These are phyloP conservation scores for Oryza coarctata DNA, from an alignment of 176 grass and related monocot genomes.

Conservation along the genomic window DNA sequence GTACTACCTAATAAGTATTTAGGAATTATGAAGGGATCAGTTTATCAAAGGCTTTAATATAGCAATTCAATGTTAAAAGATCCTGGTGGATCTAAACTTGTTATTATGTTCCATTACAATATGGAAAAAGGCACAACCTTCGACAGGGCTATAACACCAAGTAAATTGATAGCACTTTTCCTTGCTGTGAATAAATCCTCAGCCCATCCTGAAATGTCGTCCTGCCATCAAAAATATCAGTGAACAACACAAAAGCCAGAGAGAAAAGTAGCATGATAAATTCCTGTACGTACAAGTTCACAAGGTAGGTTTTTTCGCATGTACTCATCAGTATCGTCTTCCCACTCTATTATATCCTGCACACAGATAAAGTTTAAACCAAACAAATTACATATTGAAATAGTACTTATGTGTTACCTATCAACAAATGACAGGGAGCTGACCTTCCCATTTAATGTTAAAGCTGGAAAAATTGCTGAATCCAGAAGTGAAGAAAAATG, in stretches of 20 bases:
- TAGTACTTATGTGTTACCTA: constrained; percentile 9
- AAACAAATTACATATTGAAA: constrained; percentile 28
- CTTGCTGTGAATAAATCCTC: constrained; percentile 91
- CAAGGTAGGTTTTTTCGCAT: constrained; percentile 88
- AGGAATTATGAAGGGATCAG: not conserved
- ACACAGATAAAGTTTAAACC: constrained; percentile 37
- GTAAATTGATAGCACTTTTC: constrained; percentile 95
- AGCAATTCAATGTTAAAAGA: constrained; percentile 15
- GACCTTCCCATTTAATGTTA: constrained; percentile 85
- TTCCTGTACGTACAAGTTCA: constrained; percentile 63
- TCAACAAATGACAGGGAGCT: constrained; percentile 16
- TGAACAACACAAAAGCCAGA: constrained; percentile 1
- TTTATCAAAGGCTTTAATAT: not conserved
- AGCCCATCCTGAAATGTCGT: constrained; percentile 87
- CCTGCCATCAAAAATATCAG: constrained; percentile 54
- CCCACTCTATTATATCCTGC: constrained; percentile 82
- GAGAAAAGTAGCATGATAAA: constrained; percentile 7
- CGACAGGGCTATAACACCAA: constrained; percentile 83
- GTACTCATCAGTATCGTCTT: constrained; percentile 88
- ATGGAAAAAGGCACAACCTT: constrained; percentile 55
- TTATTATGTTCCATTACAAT: constrained; percentile 2
- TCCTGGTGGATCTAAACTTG: constrained; percentile 3
- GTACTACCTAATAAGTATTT: not conserved
- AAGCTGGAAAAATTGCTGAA: constrained; percentile 75
- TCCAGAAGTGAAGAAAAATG: constrained; percentile 84